Base-by-base conservation (phyloP, 164 flowering plant species). In the Malania oleifera region DNA sequence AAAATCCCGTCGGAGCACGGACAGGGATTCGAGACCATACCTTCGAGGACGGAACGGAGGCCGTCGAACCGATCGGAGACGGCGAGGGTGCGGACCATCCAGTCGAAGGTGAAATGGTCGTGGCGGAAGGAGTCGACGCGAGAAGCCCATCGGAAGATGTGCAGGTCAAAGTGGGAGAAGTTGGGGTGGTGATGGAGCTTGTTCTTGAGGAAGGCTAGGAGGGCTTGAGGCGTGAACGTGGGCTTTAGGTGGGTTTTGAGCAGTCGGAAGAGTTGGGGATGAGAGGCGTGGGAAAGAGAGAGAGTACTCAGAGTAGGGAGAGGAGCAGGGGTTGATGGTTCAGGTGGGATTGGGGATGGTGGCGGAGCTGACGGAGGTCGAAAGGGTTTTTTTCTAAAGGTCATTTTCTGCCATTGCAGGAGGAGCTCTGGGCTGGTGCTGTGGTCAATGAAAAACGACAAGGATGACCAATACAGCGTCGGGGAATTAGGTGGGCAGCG, bases 1-100 rank as follows among this genome's bases (percentile, higher is more conserved):
- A 92, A 92, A 52, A 92, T 87, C 43, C 88, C 85, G 53, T 84
- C 87, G 2, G 89, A 72, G 62, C 96, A 92, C 3, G 98, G 96
- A 65, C 96, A 89, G 1, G 95, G 95, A 29, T 80, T 74, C 20
- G 96, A 65, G 59, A 76, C 73, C 67, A 87, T 73, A 61, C 62
- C 64, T 12, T 67, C 49, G 31, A 92, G 81, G 25, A 87, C 72
- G n/a, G 70, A 48, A 0, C 10, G 29, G 19, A 87, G 84, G 7
- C 72, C 80, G 35, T 60, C 47, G 60, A 87, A 72, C 22, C 98
- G 82, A 64, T 87, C 61, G 6, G 87, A 60, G 72, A 74, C 43
- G 28, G 91, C 84, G 28, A 92, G 82, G 44, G 91, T 76, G 15
- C 75, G 73, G 27, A 71, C 70, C 82, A 87, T 87, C 91, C 91